Base-by-base conservation (phyloP, 2,329 filamentous ascomycete genomes). In the Calonectria pseudoturangicola region DNA sequence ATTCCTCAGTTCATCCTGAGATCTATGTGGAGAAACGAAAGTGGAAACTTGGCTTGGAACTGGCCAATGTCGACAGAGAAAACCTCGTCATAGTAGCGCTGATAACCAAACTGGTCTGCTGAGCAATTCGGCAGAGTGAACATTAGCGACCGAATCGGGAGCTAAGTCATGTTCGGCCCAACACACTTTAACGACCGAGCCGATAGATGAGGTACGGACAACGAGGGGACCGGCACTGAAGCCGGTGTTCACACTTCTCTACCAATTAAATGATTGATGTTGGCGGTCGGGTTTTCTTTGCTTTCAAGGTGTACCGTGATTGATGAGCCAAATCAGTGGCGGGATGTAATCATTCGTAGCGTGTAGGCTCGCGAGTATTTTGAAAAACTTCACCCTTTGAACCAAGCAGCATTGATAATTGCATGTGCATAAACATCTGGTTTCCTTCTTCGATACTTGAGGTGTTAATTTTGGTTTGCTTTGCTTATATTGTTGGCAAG, bases 81-180 rank as follows among this genome's bases (percentile, higher is more conserved):
- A 56, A 25, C 12, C 30, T 30, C 18, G 51, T 12, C 30, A n/a
- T 13, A 6, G 8, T 8, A 39, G 30, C 30, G 9, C 21, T 30
- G 51, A 36, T 4, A 15, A 27, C 51, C 51, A 30, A 39, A n/a
- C 21, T 39, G 18, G 30, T 30, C 4, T 56, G 51, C 18, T 36
- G 30, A 39, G 21, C 9, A 13, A 6, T 39, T 56, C 51, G 51
- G 51, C 51, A 56, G 0, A 36, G 51, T 21, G 30, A 39, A n/a
- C 51, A 39, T 56, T 36, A 56, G 51, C 30, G 30, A 56, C 51
- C 51, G 51, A 39, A 25, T 56, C n/a, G n/a, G 12, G 51, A 36
- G 51, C 16, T 33, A 56, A 56, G 21, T 56, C 33, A 25, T 7
- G 28, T n/a, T 56, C 30, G 51, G 30, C 8, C 25, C 18, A 21